phyloP scores from a whole-genome alignment of 331 rosid genomes.

The Arachis monticola region DNA sequence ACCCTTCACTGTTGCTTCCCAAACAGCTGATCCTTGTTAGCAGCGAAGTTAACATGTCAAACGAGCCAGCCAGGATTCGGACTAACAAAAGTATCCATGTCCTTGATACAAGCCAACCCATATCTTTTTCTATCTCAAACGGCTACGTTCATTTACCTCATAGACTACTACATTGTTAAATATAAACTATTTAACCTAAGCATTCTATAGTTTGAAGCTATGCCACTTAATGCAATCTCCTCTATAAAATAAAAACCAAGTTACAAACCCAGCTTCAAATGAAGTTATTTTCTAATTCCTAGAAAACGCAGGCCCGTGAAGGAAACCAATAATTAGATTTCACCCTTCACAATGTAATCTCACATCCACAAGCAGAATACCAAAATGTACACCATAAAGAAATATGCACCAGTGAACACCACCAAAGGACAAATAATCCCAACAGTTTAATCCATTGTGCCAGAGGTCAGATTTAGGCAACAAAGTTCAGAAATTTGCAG shows the following conservation, averaged over 20 bases:
- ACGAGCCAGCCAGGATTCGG: neutral
- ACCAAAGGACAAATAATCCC: conserved; percentile 31
- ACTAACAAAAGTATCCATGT: conserved; percentile 21
- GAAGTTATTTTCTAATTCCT: conserved; percentile 34
- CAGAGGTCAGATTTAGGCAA: conserved; percentile 31
- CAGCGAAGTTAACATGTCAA: conserved; percentile 34
- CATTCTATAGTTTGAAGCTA: conserved; percentile 39
- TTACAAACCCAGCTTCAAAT: neutral
- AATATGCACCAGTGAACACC: conserved; percentile 33
- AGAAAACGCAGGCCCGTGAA: conserved; percentile 34
- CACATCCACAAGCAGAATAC: conserved; percentile 35
- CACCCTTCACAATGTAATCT: conserved; percentile 35
- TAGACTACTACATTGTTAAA: conserved; percentile 36
- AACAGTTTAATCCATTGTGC: conserved; percentile 10
- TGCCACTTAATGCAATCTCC: conserved; percentile 24
- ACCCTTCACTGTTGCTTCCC: conserved; percentile 47
- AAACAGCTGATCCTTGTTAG: conserved; percentile 40
- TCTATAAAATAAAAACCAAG: neutral
- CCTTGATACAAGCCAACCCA: conserved; percentile 28
- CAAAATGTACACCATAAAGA: conserved; percentile 29
- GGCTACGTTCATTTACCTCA: conserved; percentile 31
- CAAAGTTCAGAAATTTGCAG: conserved; percentile 25
- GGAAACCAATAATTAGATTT: conserved; percentile 22
- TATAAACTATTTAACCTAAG: conserved; percentile 35
- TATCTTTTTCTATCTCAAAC: conserved; percentile 35